These are phyloP conservation scores for Carex scoparia DNA, from an alignment of 176 grass and related monocot genomes.

Conservation along the genomic window DNA sequence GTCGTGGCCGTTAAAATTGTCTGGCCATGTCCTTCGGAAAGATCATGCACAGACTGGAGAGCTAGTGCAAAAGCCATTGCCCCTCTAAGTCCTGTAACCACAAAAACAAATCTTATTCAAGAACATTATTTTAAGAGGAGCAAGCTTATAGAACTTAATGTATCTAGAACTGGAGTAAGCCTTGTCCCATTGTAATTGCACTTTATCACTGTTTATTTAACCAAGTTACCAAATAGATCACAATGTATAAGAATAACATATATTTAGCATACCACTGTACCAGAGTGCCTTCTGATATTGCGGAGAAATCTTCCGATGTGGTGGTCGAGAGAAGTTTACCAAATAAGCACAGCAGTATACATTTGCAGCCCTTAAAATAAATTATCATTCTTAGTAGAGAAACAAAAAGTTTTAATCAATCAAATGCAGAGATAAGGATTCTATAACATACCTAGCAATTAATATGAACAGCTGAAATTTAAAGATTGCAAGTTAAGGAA, in stretches of 20 bases:
- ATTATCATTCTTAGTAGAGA: constrained; percentile 4
- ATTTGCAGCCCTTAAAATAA: constrained; percentile 73
- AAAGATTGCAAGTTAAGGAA: constrained; percentile 44
- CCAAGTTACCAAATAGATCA: not conserved
- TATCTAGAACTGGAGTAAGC: not conserved
- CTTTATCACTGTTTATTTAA: not conserved
- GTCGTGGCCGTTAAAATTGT: constrained; percentile 90
- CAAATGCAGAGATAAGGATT: not conserved
- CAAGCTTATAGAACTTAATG: not conserved
- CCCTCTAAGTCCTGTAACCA: constrained; percentile 63
- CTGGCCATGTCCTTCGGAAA: constrained; percentile 70
- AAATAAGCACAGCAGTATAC: constrained; percentile 83
- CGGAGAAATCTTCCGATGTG: constrained; percentile 53
- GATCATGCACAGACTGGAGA: constrained; percentile 90
- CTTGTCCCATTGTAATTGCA: not conserved
- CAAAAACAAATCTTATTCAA: constrained; percentile 8
- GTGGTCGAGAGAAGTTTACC: constrained; percentile 61
- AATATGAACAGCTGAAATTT: constrained; percentile 65
- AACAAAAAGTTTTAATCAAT: not conserved
- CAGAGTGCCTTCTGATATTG: constrained; percentile 86
- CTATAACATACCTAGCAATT: constrained; percentile 65
- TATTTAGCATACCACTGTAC: constrained; percentile 65
- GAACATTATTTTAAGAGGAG: not conserved
- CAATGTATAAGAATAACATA: not conserved
- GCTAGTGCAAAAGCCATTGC: constrained; percentile 97